Evolutionary conservation across 2,329 filamentous ascomycete species (phyloP).

Genomic region (Thielaviopsis ethacetica): DNA sequence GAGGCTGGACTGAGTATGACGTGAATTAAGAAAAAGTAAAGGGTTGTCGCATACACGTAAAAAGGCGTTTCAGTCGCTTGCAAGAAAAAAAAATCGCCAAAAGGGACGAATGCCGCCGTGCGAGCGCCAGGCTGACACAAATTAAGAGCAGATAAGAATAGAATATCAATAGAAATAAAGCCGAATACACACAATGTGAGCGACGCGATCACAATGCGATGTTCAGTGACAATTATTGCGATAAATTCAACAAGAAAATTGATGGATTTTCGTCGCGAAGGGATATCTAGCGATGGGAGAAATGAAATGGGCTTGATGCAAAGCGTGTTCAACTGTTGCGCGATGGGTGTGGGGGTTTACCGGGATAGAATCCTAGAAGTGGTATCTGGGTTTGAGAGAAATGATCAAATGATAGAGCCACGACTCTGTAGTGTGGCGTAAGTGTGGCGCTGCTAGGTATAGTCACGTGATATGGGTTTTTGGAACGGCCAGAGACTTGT

Average conservation of each 20-base stretch:
- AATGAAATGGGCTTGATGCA: background rate
- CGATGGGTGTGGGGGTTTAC: conserved; percentile 5
- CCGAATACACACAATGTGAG: background rate
- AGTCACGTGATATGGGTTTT: background rate
- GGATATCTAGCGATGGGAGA: background rate
- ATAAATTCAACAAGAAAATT: background rate
- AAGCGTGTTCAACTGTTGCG: conserved; percentile 5
- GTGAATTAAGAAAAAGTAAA: background rate
- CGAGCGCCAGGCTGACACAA: conserved; percentile 1
- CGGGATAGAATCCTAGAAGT: background rate
- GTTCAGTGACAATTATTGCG: background rate
- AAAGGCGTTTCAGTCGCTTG: background rate
- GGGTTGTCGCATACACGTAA: conserved; percentile 6
- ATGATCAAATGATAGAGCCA: background rate
- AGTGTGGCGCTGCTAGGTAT: background rate
- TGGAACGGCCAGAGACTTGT: no score
- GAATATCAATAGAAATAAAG: background rate
- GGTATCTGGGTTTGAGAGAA: background rate
- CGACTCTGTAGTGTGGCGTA: background rate
- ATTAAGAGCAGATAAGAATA: background rate
- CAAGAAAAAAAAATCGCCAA: background rate
- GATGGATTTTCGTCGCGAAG: background rate
- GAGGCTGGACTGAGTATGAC: background rate
- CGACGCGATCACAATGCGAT: background rate
- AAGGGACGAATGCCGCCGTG: background rate